Evolutionary conservation across 2,329 filamentous ascomycete genomes (phyloP), one percentile per base, ranked within the genome.

Genomic region (Aspergillus sp.): DNA sequence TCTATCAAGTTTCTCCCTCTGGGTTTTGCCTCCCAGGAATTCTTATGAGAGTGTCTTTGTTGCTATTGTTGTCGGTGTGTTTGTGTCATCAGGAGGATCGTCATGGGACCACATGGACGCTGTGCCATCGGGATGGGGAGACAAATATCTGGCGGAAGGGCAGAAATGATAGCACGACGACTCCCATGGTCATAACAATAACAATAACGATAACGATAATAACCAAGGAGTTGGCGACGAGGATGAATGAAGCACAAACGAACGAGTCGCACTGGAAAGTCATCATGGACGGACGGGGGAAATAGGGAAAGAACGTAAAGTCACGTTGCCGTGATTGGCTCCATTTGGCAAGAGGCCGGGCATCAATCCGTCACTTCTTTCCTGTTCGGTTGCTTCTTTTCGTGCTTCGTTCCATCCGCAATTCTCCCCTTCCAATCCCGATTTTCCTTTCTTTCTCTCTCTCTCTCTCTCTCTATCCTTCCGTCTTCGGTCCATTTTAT

Each of bases 311-410:
- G 11, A 7, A 5, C 44, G 36, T 10, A 36, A 36, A 36, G 52
- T 55, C 52, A 55, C 52, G 52, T 55, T 55, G n/a, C 19, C 27
- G 15, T 57, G 54, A 49, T 56, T 56, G 41, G 41, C 41, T 49
- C 41, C 44, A 36, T 30, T 23, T 44, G 36, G 23, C 23, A 15
- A 8, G n/a, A 38, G 15, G n/a, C 32, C 50, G 32, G 38, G 21
- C 50, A 41, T 15, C 15, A 32, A 41, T 39, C 38, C 38, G 30
- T 25, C 48, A 19, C 21, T 19, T 41, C 19, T 23, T 11, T 25
- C 51, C 19, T 42, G 27, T 30, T 30, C 27, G 27, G 27, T 11
- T 36, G 32, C 32, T 21, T 21, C 39, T 42, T 11, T 10, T 17
- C 52, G 10, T 30, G 8, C 23, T 44, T 27, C 36, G n/a, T 21